Evolutionary conservation across 2,329 filamentous ascomycete species (phyloP).

Genomic region (Diaporthe vexans): DNA sequence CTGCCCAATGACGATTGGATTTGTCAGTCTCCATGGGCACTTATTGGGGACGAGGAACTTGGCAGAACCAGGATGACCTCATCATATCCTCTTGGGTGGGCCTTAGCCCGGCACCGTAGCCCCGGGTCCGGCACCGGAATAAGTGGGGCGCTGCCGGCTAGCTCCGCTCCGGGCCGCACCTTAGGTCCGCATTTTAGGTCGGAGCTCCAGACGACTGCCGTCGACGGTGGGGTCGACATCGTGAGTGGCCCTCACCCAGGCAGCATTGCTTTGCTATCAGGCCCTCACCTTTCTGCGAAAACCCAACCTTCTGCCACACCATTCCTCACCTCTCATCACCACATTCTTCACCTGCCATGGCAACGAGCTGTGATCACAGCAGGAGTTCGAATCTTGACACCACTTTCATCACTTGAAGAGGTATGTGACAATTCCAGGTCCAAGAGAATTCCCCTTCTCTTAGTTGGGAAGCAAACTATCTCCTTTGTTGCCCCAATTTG

Average conservation of each 20-base stretch:
- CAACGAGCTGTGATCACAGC: neutral
- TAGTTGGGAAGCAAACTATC: neutral
- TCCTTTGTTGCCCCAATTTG: neutral
- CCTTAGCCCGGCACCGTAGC: neutral
- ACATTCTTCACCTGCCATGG: neutral
- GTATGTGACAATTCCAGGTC: too few relatives aligned
- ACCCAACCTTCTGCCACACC: neutral
- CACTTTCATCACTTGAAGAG: conserved; percentile 3
- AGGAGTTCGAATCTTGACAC: neutral
- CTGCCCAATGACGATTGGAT: neutral
- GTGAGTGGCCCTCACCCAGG: too few relatives aligned
- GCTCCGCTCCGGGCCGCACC: neutral
- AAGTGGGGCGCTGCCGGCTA: neutral
- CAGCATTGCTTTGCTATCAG: neutral
- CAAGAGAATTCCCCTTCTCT: neutral
- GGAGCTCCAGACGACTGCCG: neutral
- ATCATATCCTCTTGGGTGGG: neutral
- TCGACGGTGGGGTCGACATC: too few relatives aligned
- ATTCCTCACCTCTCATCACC: neutral
- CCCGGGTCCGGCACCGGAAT: neutral
- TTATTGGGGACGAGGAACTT: neutral
- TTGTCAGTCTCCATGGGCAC: neutral
- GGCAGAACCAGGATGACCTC: conserved; percentile 4
- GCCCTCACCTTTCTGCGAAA: neutral
- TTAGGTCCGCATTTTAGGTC: neutral